Percentiles rank a stretch among this genome's conserved stretches.
Conservation (phyloP, 768 basidiomycete species). For the Tephrocybe sp. region DNA sequence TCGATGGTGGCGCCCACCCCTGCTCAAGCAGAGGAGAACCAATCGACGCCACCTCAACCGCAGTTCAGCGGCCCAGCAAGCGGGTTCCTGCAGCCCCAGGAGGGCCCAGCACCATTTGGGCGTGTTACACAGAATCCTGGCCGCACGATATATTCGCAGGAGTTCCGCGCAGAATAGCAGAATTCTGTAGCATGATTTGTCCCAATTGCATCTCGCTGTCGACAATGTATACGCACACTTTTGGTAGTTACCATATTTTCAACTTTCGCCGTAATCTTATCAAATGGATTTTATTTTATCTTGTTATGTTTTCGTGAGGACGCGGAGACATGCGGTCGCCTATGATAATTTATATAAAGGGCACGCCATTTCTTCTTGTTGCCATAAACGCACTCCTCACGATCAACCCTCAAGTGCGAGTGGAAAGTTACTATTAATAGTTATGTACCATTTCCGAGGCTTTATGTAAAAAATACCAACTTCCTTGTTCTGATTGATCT, state of each 20-base stretch:
- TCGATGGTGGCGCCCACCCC: constrained; percentile 16
- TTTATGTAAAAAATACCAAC: too few species aligned
- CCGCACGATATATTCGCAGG: constrained; percentile 62
- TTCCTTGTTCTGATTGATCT: too few species aligned
- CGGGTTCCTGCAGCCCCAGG: constrained; percentile 34
- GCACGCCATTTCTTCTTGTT: too few species aligned
- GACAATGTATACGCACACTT: constrained; percentile 1
- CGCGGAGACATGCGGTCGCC: background rate
- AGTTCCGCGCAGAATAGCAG: constrained; percentile 16
- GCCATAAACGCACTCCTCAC: too few species aligned
- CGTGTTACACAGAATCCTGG: constrained; percentile 46
- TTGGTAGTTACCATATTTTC: constrained; percentile 7
- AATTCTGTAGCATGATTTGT: background rate
- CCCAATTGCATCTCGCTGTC: background rate
- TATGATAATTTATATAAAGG: background rate
- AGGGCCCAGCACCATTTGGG: constrained; percentile 39
- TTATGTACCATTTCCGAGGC: too few species aligned
- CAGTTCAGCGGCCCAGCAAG: constrained; percentile 46
- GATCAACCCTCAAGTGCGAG: too few species aligned
- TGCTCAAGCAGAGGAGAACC: constrained; percentile 16
- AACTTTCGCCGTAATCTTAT: constrained; percentile 18
- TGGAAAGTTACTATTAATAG: too few species aligned
- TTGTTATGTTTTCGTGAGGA: background rate
- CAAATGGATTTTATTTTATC: constrained; percentile 15
- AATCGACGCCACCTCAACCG: constrained; percentile 26